Percentiles rank a stretch among this genome's conserved stretches.
phyloP scores from a whole-genome alignment of 768 basidiomycete species.

The Boletales sp. region DNA sequence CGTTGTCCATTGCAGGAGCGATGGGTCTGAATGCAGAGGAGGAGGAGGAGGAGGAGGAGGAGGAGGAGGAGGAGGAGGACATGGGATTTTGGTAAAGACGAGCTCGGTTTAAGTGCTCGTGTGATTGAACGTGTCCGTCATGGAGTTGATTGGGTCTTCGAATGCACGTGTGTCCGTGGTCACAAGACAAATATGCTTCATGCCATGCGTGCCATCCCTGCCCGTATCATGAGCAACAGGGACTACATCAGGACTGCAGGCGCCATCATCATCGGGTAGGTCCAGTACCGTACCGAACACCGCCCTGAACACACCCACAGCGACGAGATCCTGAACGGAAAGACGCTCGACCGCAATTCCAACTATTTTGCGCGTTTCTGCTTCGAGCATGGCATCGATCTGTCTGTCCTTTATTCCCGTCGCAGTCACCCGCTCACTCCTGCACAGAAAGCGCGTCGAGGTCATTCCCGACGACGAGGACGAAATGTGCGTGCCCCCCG shows the following conservation, averaged over 20 bases:
- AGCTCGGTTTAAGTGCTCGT: slow-evolving; percentile 17
- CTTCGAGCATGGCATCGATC: slow-evolving; percentile 81
- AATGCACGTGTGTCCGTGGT: slow-evolving; percentile 18
- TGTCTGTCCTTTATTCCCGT: slow-evolving; percentile 41
- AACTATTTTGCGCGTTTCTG: slow-evolving; percentile 85
- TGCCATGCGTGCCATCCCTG: background rate
- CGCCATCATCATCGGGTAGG: slow-evolving; percentile 73
- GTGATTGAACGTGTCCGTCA: slow-evolving; percentile 7
- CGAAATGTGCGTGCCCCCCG: slow-evolving; percentile 56
- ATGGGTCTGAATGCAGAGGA: slow-evolving; percentile 19
- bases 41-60: slow-evolving; percentile 10
- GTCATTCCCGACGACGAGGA: slow-evolving; percentile 88
- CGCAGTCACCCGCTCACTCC: background rate
- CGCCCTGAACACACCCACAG: slow-evolving; percentile 34
- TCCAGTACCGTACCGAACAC: background rate
- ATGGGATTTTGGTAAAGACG: slow-evolving; percentile 1
- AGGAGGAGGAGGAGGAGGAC: slow-evolving; percentile 9
- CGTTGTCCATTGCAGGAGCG: slow-evolving; percentile 22
- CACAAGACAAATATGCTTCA: background rate
- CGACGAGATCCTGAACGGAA: slow-evolving; percentile 91
- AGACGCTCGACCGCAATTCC: slow-evolving; percentile 81
- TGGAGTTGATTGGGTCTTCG: background rate
- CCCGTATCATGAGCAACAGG: background rate
- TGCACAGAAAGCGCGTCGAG: slow-evolving; percentile 74
- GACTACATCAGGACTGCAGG: slow-evolving; percentile 64